Evolutionary conservation across 768 basidiomycete genomes (phyloP).

Genomic region (Russula emetica): DNA sequence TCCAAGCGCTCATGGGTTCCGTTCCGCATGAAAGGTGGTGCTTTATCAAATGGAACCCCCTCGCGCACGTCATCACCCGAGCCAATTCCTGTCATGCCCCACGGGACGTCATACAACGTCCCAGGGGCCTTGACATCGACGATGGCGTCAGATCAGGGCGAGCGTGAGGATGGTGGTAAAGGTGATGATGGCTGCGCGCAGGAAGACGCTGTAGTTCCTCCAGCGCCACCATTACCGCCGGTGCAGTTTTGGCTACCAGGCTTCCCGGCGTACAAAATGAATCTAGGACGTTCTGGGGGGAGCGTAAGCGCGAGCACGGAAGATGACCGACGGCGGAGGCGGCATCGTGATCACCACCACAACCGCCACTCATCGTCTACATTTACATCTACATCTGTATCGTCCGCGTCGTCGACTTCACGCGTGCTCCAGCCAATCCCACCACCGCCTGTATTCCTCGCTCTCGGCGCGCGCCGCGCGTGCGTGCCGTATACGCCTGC

Average conservation of each 20-base stretch:
- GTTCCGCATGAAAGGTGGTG: slow-evolving; percentile 20
- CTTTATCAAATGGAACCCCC: slow-evolving; percentile 2
- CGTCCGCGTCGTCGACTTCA: neutral
- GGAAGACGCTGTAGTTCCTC: slow-evolving; percentile 17
- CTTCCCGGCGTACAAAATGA: slow-evolving; percentile 20
- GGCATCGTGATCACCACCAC: neutral
- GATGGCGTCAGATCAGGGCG: slow-evolving; percentile 5
- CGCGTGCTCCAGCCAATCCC: neutral
- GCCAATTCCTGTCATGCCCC: slow-evolving; percentile 10
- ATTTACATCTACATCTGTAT: neutral
- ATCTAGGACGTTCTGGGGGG: neutral
- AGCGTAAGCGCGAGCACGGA: neutral
- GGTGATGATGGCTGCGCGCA: neutral
- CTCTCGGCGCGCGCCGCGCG: slow-evolving; percentile 27
- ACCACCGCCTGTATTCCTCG: slow-evolving; percentile 26
- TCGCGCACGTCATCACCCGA: slow-evolving; percentile 9
- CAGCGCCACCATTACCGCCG: slow-evolving; percentile 21
- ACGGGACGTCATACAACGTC: neutral
- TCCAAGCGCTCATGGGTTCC: slow-evolving; percentile 18
- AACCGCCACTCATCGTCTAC: neutral
- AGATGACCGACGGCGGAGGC: neutral
- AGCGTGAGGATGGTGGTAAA: neutral
- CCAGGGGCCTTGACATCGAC: slow-evolving; percentile 10
- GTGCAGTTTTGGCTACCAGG: slow-evolving; percentile 29
- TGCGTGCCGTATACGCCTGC: slow-evolving; percentile 28